Conservation (phyloP, 2,329 filamentous ascomycete species). For the Chaetomium sp. region DNA sequence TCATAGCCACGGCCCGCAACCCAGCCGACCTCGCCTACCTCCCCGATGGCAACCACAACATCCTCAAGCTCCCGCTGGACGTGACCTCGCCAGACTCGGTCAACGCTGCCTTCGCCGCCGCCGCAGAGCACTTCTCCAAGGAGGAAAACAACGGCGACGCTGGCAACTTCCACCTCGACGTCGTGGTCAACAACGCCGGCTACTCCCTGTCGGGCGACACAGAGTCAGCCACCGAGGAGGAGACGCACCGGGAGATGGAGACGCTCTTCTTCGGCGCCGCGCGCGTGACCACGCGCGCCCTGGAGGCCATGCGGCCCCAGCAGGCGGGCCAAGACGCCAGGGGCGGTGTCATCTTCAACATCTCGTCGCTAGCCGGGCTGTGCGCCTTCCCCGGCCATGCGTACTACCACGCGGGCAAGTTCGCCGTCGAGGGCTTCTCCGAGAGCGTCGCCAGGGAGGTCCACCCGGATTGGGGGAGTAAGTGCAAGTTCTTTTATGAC, state of each 20-base stretch:
- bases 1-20: conserved; percentile 54
- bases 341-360: conserved; percentile 15
- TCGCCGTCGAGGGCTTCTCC: conserved; percentile 15
- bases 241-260: conserved; percentile 37
- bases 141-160: background rate
- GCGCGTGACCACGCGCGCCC: conserved; percentile 35
- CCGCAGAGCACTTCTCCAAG: conserved; percentile 29
- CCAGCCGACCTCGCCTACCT: conserved; percentile 45
- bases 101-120: conserved; percentile 39
- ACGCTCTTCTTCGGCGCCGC: conserved; percentile 39
- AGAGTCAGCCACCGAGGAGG: conserved; percentile 32
- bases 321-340: background rate
- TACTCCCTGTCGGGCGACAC: conserved; percentile 46
- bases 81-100: conserved; percentile 48
- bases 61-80: conserved; percentile 52
- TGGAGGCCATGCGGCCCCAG: conserved; percentile 37
- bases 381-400: conserved; percentile 38
- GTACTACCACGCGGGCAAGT: conserved; percentile 47
- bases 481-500: background rate
- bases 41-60: conserved; percentile 39
- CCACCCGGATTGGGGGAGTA: conserved; percentile 45
- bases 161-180: conserved; percentile 19
- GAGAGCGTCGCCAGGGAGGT: conserved; percentile 40
- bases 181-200: conserved; percentile 42
- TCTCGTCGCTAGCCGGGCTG: conserved; percentile 16